Base-by-base conservation (phyloP, 2,329 filamentous ascomycete species). In the Aspergillus floridensis region DNA sequence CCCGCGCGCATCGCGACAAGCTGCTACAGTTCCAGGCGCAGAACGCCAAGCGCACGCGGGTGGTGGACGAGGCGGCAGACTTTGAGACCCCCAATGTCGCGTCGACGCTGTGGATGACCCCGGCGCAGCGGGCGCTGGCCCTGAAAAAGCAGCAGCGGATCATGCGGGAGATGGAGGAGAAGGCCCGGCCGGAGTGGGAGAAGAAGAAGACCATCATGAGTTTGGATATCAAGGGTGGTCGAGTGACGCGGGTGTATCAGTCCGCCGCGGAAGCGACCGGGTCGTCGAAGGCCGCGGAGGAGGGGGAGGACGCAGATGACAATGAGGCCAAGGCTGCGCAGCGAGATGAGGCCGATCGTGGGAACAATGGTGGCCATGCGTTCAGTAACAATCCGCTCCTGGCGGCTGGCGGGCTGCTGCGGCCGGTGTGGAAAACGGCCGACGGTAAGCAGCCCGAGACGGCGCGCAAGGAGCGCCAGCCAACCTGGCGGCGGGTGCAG, bases 71-170 rank as follows among this genome's bases (percentile, higher is more conserved):
- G 77, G 92, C 92, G 0, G 86, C 88, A 1, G 88, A 91, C 69
- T 89, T 86, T 64, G 88, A 90, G 65, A 85, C 85, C 0, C 85
- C 87, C 0, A 77, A 75, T 56, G 77, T 79, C 32, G 85, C 86
- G 5, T 81, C 84, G 4, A 92, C 85, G 66, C 88, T 95, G 78
- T 96, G 92, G 92, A 90, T 92, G 53, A 91, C 81, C 16, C 91
- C 92, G 0, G 87, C 90, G 63, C 91, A 96, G 74, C 84, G 92
- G 47, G 93, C 92, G 0, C 81, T 87, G 64, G 91, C 95, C 72
- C 78, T 96, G 59, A 96, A 93, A 76, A 84, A 87, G 59, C 93
- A 96, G 76, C 92, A 96, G 76, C 91, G 90, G 72, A 79, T 93
- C 3, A 76, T 96, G 66, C 81, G 91, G 5, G 91, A 96, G 75